These are phyloP conservation scores for Schizothecium vesticola DNA, from an alignment of 495 filamentous ascomycete species.

Conservation along the genomic window DNA sequence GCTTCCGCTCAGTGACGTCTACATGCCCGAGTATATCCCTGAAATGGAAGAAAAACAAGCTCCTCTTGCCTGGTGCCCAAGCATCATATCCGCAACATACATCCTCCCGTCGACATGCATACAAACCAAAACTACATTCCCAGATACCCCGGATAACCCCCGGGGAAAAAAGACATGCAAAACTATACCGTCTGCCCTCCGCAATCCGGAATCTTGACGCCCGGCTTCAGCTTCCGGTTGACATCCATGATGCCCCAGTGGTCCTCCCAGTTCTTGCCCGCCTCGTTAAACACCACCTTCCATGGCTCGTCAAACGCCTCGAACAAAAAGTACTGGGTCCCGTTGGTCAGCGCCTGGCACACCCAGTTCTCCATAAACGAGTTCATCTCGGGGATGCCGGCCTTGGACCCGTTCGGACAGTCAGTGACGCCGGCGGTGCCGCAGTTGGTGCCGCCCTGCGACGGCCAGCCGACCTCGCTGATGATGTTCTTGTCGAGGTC, in stretches of 20 bases:
- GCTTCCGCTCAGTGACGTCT: not conserved
- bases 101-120: not conserved
- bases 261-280: conserved; percentile 80
- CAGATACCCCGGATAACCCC: too few relatives aligned
- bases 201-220: conserved; percentile 84
- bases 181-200: conserved; percentile 59
- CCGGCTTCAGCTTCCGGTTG: conserved; percentile 76
- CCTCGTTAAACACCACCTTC: conserved; percentile 70
- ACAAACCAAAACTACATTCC: not conserved
- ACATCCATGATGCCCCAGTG: conserved; percentile 94
- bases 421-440: conserved; percentile 42
- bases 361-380: conserved; percentile 80
- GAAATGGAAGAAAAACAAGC: not conserved
- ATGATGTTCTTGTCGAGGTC: conserved; percentile 67
- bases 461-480: conserved; percentile 90
- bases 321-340: conserved; percentile 95
- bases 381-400: conserved; percentile 81
- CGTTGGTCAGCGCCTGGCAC: conserved; percentile 70
- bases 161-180: not conserved
- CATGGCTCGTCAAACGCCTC: conserved; percentile 94
- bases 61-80: not conserved
- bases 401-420: conserved; percentile 63
- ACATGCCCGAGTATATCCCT: not conserved
- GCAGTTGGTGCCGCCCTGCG: conserved; percentile 74
- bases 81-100: not conserved